A percentile compares a stretch with the other conserved stretches of the same genome.
Evolutionary conservation across 306 rosid genomes (phyloP).

Genomic region (Rubus idaeus): DNA sequence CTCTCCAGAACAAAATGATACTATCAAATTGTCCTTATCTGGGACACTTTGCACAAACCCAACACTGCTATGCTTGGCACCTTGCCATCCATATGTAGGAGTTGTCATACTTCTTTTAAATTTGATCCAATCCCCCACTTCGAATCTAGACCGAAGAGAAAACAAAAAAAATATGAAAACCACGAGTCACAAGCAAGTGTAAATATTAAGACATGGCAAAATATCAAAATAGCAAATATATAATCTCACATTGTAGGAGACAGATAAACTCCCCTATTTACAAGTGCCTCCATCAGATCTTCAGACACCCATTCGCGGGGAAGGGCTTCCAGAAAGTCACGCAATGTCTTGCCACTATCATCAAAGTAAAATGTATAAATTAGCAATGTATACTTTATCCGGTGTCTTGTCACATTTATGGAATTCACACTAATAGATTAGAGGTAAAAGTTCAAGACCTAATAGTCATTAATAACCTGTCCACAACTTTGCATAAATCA

Average conservation of each 20-base stretch:
- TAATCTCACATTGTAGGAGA: conserved; percentile 66
- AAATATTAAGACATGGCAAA: conserved; percentile 20
- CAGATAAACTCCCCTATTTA: conserved; percentile 67
- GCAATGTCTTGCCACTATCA: conserved; percentile 85
- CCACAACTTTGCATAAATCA: background rate
- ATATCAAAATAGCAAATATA: conserved; percentile 24
- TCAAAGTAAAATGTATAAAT: conserved; percentile 30
- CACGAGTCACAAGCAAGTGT: background rate
- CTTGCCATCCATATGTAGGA: conserved; percentile 95
- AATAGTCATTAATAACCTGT: background rate
- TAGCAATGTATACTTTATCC: conserved; percentile 5
- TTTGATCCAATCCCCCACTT: conserved; percentile 93
- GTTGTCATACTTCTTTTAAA: conserved; percentile 71
- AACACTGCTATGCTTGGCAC: conserved; percentile 72
- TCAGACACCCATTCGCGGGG: conserved; percentile 96
- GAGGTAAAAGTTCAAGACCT: conserved; percentile 13
- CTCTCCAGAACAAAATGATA: conserved; percentile 96
- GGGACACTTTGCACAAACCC: conserved; percentile 90
- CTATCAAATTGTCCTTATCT: conserved; percentile 71
- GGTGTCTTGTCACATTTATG: conserved; percentile 13
- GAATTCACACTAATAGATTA: background rate
- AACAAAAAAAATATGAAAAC: background rate
- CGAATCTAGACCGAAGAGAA: conserved; percentile 53
- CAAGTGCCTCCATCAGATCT: conserved; percentile 90
- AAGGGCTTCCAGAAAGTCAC: conserved; percentile 87